Evolutionary conservation across 306 rosid genomes (phyloP), one percentile per base, ranked within the genome.

Genomic region (Casuarina cunninghamiana): DNA sequence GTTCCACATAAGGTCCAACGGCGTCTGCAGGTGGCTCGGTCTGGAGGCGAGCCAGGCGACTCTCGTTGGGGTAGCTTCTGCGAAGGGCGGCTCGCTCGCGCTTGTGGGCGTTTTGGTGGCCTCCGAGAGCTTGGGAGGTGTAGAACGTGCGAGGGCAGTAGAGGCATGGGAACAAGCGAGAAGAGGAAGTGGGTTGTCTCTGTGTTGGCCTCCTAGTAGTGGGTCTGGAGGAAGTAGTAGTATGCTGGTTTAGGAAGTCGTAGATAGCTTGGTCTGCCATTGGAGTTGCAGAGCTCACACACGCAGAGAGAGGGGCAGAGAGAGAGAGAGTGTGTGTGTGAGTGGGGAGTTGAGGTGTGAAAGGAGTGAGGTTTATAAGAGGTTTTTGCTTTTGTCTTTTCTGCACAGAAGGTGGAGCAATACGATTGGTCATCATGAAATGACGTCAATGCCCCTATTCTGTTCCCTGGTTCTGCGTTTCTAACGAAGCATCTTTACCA

Each of bases 101-200:
- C 81, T 90, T 94, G 88, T 94, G 98, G 19, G 98, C 97, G 17
- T 94, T 94, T 16, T 94, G 98, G 79, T 94, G 98, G 67, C 98
- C 98, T 2, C 98, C 98, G 10, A 94, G 93, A 6, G 98, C 98
- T 78, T 94, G 98, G 1, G 97, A 92, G 15, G 93, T 89, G 88
- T 74, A 80, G 77, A 94, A 94, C 82, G 82, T 78, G 38, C 98
- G 93, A 58, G 87, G 74, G 48, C 97, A 94, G 84, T 80, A 94
- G 3, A 37, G 83, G 80, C 97, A 90, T 0, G 78, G 83, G 75
- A 93, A 93, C 2, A 83, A 71, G 10, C 89, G 86, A 3, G 81
- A 2, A 10, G 84, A 10, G 13, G 77, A 11, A 5, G 37, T 51
- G 16, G 76, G 57, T 71, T 50, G 75, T 12, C 46, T 19, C 15